Percentiles rank a stretch among this genome's conserved stretches.
Evolutionary conservation across 2,329 filamentous ascomycete genomes (phyloP).

Genomic region (Fusarium subtropicale): DNA sequence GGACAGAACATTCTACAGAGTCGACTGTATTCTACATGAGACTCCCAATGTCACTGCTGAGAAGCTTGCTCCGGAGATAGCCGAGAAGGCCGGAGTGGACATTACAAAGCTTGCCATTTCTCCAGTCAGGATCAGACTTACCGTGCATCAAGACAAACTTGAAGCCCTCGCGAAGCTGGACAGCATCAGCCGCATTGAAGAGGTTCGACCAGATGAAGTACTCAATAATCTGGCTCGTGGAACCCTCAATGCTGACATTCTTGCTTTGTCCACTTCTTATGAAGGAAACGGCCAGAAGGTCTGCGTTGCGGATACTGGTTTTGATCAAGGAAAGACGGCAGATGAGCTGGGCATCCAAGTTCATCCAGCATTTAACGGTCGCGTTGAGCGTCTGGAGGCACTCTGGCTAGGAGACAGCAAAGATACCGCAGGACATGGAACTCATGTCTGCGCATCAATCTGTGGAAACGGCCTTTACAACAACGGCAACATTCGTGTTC

Average conservation of each 20-base stretch:
- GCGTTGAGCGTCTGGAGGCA: background rate
- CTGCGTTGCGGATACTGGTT: background rate
- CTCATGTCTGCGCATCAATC: background rate
- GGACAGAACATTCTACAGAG: background rate
- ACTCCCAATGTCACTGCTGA: background rate
- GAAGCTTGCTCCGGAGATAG: background rate
- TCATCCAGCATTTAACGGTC: background rate
- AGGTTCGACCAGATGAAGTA: background rate
- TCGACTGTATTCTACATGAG: background rate
- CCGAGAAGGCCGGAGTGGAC: background rate
- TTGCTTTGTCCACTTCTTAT: background rate
- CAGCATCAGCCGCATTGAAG: background rate
- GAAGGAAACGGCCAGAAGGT: background rate
- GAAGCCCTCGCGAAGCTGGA: background rate
- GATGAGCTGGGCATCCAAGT: background rate
- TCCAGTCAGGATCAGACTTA: background rate
- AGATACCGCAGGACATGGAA: background rate
- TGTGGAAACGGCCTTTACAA: background rate
- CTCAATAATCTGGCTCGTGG: background rate
- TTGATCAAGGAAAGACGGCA: background rate
- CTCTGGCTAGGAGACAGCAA: background rate
- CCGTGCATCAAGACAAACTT: background rate
- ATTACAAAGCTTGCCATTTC: background rate
- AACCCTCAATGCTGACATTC: background rate
- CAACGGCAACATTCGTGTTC: background rate